Conservation (phyloP, 768 basidiomycete species). For the Leccinellum albellum region DNA sequence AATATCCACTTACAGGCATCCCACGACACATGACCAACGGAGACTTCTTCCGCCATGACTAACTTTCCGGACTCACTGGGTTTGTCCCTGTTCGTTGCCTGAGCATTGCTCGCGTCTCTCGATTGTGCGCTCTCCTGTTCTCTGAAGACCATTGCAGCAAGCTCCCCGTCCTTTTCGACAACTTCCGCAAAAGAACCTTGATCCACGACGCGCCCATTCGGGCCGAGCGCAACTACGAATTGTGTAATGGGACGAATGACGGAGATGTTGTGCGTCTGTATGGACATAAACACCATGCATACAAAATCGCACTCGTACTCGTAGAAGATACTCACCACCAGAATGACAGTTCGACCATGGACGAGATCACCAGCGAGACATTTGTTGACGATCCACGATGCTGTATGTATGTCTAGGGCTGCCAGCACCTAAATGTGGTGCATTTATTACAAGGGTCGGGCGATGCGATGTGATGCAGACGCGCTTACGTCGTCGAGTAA, state of each 20-base stretch:
- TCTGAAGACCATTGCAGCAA: background rate
- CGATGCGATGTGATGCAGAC: background rate
- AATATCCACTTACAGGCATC: background rate
- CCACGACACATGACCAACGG: conserved; percentile 1
- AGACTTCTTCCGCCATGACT: background rate
- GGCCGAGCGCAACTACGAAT: background rate
- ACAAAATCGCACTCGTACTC: background rate
- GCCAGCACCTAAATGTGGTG: background rate
- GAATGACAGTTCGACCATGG: conserved; percentile 1
- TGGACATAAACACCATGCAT: no score
- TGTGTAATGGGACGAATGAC: background rate
- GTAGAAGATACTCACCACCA: background rate
- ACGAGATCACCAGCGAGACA: background rate
- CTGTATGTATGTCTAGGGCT: conserved; percentile 1
- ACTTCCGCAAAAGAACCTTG: background rate
- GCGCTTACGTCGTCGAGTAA: background rate
- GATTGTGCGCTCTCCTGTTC: background rate
- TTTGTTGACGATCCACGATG: conserved; percentile 2
- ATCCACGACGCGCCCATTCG: background rate
- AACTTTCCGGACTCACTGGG: background rate
- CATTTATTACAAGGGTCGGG: background rate
- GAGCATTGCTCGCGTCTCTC: background rate
- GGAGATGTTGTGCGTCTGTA: background rate
- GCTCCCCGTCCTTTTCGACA: background rate
- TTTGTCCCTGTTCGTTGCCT: background rate